phyloP scores from a whole-genome alignment of 345 rosid genomes.

The Sisymbrium altissimum region DNA sequence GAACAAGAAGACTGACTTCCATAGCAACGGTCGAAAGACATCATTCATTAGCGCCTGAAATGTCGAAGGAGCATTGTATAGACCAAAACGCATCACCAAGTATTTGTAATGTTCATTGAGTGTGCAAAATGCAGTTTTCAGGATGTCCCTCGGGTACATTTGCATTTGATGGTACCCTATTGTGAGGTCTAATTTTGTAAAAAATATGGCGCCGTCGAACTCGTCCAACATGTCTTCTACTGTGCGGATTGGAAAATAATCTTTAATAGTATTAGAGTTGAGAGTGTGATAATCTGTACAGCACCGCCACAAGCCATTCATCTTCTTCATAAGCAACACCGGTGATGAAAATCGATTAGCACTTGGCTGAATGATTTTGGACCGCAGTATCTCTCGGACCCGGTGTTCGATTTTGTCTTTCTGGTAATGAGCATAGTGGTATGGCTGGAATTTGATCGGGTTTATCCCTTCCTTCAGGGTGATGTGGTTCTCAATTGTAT shows the following conservation, averaged over 20 bases:
- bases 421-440: not conserved
- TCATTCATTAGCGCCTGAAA: no score
- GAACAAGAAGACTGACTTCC: no score
- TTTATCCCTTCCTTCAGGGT: not conserved
- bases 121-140: not conserved
- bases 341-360: not conserved
- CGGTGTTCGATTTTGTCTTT: not conserved
- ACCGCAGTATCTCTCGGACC: accelerated
- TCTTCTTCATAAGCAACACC: not conserved
- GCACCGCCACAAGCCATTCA: not conserved
- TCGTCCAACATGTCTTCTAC: not conserved
- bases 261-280: not conserved
- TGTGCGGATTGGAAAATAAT: not conserved
- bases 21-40: no score
- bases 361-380: not conserved
- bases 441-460: not conserved
- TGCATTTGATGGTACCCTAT: not conserved
- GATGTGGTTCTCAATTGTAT: not conserved
- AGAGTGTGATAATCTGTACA: not conserved
- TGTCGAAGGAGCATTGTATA: no score
- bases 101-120: no score
- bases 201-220: not conserved
- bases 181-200: no score
- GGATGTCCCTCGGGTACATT: not conserved
- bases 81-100: no score